phyloP scores from a whole-genome alignment of 2,329 filamentous ascomycete genomes.

The Aureobasidium sp. region DNA sequence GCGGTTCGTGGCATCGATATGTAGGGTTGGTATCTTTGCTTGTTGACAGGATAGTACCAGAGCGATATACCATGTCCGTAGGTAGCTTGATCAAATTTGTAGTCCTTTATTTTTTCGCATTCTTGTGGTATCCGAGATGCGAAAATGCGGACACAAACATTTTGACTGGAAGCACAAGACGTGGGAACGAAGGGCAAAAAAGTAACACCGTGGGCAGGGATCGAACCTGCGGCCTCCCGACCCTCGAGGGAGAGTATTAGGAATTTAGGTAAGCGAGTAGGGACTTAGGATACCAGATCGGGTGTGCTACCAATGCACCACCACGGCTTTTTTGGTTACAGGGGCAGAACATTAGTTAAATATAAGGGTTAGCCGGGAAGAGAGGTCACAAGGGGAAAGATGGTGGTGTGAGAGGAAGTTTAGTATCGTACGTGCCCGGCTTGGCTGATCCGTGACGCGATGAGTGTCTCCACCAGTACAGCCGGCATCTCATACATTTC shows the following conservation, averaged over 20 bases:
- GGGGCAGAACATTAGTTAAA: background rate
- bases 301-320: background rate
- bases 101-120: too few relatives aligned
- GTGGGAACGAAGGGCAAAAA: too few relatives aligned
- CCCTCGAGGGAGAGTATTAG: background rate
- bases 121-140: too few relatives aligned
- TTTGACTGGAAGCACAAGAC: too few relatives aligned
- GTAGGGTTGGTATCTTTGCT: too few relatives aligned
- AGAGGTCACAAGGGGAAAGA: background rate
- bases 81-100: too few relatives aligned
- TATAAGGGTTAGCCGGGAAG: background rate
- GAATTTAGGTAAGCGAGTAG: background rate
- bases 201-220: background rate
- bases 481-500: background rate
- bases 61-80: too few relatives aligned
- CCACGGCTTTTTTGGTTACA: background rate
- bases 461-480: background rate
- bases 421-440: background rate
- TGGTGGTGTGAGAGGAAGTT: background rate
- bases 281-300: background rate
- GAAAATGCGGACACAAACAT: too few relatives aligned
- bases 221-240: background rate
- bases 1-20: too few relatives aligned
- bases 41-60: too few relatives aligned
- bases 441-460: background rate